Evolutionary conservation across 768 basidiomycete genomes (phyloP).

Genomic region (Trametes cubensis): DNA sequence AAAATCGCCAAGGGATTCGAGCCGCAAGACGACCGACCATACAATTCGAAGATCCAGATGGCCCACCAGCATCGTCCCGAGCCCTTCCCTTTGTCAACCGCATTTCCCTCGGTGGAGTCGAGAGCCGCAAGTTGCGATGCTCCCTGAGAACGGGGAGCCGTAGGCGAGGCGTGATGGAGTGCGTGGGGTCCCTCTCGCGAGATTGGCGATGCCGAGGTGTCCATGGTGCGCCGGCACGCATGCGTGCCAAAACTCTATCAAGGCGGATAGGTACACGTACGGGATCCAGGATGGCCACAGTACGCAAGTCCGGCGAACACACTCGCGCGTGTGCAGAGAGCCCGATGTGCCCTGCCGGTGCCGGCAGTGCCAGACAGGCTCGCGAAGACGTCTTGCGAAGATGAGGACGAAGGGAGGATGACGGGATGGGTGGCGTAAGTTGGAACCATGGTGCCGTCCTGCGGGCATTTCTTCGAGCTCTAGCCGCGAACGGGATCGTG

Average conservation of each 20-base stretch:
- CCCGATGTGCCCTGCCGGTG: background rate
- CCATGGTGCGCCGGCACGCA: constrained; percentile 4
- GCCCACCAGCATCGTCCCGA: too few relatives aligned
- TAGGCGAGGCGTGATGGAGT: background rate
- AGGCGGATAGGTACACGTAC: background rate
- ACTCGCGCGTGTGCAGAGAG: background rate
- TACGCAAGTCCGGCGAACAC: background rate
- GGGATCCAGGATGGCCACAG: constrained; percentile 1
- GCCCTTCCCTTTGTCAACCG: too few relatives aligned
- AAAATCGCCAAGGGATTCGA: background rate
- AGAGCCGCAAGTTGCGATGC: background rate
- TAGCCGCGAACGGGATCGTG: too few relatives aligned
- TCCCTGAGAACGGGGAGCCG: background rate
- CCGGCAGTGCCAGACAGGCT: constrained; percentile 15
- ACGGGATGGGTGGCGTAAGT: constrained; percentile 9
- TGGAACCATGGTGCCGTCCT: background rate
- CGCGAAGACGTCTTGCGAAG: constrained; percentile 4
- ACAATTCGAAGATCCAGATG: background rate
- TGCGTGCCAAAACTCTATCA: constrained; percentile 10
- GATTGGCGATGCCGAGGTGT: constrained; percentile 3
- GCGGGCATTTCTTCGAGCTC: too few relatives aligned
- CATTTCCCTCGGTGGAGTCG: background rate
- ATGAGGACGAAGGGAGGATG: background rate
- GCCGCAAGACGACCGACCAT: background rate
- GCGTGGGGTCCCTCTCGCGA: background rate